These are phyloP conservation scores for Lipomyces yamadae DNA, from an alignment of 805 yeast genomes.

Conservation along the genomic window DNA sequence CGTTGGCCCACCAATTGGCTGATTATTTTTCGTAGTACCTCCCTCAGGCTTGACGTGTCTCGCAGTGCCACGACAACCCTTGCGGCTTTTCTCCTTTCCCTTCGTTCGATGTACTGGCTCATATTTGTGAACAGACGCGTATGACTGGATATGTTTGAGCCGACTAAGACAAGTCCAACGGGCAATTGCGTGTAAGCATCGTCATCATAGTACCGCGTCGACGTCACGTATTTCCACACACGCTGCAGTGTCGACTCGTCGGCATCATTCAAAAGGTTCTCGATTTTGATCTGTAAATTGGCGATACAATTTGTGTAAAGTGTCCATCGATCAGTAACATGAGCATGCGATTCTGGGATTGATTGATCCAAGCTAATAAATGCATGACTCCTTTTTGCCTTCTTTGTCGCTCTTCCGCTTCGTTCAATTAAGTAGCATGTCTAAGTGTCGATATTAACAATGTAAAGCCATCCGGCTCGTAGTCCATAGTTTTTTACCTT, in stretches of 20 bases:
- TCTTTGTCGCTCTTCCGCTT: conserved; percentile 1
- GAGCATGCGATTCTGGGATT: conserved; percentile 14
- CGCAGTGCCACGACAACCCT: conserved; percentile 45
- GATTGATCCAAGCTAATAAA: conserved; percentile 22
- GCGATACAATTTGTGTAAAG: conserved; percentile 11
- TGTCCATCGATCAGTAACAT: conserved; percentile 21
- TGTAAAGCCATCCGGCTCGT: neutral
- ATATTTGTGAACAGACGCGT: conserved; percentile 42
- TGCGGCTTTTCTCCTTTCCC: conserved; percentile 11
- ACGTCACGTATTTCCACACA: conserved; percentile 8
- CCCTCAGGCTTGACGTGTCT: conserved; percentile 47
- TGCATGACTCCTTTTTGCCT: conserved; percentile 10
- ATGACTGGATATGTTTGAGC: conserved; percentile 47
- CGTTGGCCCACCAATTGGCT: conserved; percentile 41
- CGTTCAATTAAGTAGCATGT: conserved; percentile 23
- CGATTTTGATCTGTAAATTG: conserved; percentile 2
- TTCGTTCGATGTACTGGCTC: conserved; percentile 16
- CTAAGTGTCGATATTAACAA: conserved; percentile 6
- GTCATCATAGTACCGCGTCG: conserved; percentile 10
- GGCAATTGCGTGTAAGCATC: conserved; percentile 37
- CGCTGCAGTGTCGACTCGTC: conserved; percentile 10
- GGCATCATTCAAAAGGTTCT: conserved; percentile 7
- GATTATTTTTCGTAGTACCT: conserved; percentile 45
- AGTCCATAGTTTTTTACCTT: conserved; percentile 16
- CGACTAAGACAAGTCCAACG: conserved; percentile 44